phyloP scores from a whole-genome alignment of 768 basidiomycete species.

The Cystobasidium ongulense region DNA sequence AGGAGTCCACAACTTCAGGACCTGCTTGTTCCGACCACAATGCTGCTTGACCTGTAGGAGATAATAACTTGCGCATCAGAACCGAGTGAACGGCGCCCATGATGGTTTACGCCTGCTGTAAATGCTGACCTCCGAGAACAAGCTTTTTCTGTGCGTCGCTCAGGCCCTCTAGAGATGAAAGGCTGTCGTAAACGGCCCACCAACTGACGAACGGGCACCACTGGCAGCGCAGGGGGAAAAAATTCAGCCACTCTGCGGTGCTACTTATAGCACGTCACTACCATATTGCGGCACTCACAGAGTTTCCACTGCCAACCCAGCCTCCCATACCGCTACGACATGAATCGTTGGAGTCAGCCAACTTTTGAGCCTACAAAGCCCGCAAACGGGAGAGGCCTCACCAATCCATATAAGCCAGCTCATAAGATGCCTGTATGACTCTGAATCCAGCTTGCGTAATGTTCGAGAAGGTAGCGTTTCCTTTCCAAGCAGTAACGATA shows the following conservation, averaged over 20 bases:
- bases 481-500: slow-evolving; percentile 12
- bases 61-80: not conserved
- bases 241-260: too few relatives aligned
- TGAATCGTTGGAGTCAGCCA: too few relatives aligned
- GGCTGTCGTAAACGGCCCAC: not conserved
- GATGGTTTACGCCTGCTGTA: not conserved
- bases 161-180: not conserved
- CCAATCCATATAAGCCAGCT: slow-evolving; percentile 16
- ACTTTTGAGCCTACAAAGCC: too few relatives aligned
- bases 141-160: not conserved
- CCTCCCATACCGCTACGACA: not conserved
- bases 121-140: not conserved
- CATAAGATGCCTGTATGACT: slow-evolving; percentile 7
- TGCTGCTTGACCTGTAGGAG: slow-evolving; percentile 10
- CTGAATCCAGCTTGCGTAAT: not conserved
- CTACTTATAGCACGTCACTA: too few relatives aligned
- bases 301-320: slow-evolving; percentile 3
- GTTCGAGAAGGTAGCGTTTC: not conserved
- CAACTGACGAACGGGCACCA: slow-evolving; percentile 4
- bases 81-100: not conserved
- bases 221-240: not conserved
- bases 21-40: slow-evolving; percentile 18
- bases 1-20: not conserved
- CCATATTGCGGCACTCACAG: too few relatives aligned
- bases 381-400: not conserved